Conservation (phyloP, 2,329 filamentous ascomycete species). For the Didymella sp. region DNA sequence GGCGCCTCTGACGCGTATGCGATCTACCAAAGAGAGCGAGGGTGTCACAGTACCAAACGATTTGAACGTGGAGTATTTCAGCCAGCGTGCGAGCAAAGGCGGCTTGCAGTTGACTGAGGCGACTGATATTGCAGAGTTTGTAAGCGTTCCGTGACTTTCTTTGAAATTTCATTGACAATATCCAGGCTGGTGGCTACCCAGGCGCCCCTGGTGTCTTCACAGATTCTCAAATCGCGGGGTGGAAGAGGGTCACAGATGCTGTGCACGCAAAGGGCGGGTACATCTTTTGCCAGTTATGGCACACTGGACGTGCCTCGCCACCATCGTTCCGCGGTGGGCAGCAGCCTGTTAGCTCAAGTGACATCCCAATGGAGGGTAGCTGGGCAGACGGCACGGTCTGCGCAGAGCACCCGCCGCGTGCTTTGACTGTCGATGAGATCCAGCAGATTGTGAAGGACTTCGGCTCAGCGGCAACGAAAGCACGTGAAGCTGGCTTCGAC, state of each 20-base stretch:
- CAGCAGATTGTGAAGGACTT: constrained; percentile 49
- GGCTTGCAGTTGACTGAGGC: constrained; percentile 67
- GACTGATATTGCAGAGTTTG: constrained; percentile 51
- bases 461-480: constrained; percentile 49
- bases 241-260: constrained; percentile 60
- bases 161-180: constrained; percentile 27
- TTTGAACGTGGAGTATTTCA: constrained; percentile 60
- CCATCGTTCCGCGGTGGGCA: constrained; percentile 50
- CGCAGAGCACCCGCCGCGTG: constrained; percentile 45
- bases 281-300: constrained; percentile 57
- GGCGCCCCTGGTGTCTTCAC: constrained; percentile 44
- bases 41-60: constrained; percentile 56
- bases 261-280: constrained; percentile 60
- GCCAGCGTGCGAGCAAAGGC: constrained; percentile 61
- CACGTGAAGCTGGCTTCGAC: constrained; percentile 46
- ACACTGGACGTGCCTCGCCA: constrained; percentile 56
- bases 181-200: constrained; percentile 48
- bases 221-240: constrained; percentile 55
- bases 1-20: constrained; percentile 53
- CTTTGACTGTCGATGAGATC: constrained; percentile 51
- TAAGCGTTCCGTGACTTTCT: constrained; percentile 9
- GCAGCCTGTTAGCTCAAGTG: constrained; percentile 49
- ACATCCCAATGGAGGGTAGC: constrained; percentile 51
- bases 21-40: constrained; percentile 58
- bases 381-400: constrained; percentile 50